Base-by-base conservation (phyloP, 2,329 filamentous ascomycete genomes). In the Graphilbum fragrans region DNA sequence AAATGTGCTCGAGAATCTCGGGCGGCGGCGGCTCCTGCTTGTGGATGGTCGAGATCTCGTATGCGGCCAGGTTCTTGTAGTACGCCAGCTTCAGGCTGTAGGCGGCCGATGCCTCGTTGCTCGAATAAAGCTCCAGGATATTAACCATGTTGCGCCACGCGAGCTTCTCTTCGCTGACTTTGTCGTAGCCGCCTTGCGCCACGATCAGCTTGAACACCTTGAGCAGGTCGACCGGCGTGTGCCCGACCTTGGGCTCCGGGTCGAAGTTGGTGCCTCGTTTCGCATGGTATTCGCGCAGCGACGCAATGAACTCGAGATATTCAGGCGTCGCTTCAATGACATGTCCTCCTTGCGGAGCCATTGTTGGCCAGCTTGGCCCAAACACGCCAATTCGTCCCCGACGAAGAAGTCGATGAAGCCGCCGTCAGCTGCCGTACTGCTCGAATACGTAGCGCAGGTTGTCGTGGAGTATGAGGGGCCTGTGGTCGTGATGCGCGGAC, bases 11-110 rank as follows among this genome's bases (percentile, higher is more conserved):
- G 27, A 94, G 67, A 37, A 94, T 93, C 52, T 93, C 85, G 51
- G 83, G 86, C 6, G 86, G 86, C 16, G 87, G 87, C 0, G 87
- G 87, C 47, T 87, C 84, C 59, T 82, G 79, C 41, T 79, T 74
- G 62, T 88, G 82, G 34, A 87, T 64, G 11, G 77, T 81, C 37
- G 75, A 76, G 53, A 94, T 92, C 61, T 94, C 87, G 60, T 83
- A 94, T 2, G 87, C 86, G 12, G 82, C 82, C 35, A 94, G 72
- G 53, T 90, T 86, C 59, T 86, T 88, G 67, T 93, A 93, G 64
- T 92, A 94, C 47, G 83, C 79, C 42, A 83, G 82, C 64, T 94
- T 94, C 42, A 94, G 67, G 45, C 82, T 74, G 62, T 93, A 94
- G 14, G 86, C 86, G 45, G 86, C 77, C n/a, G 86, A 85, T 7